A percentile compares a stretch with the other conserved stretches of the same genome.
These are phyloP conservation scores for Penicillium sp. DNA, from an alignment of 2,329 filamentous ascomycete species.

Conservation along the genomic window DNA sequence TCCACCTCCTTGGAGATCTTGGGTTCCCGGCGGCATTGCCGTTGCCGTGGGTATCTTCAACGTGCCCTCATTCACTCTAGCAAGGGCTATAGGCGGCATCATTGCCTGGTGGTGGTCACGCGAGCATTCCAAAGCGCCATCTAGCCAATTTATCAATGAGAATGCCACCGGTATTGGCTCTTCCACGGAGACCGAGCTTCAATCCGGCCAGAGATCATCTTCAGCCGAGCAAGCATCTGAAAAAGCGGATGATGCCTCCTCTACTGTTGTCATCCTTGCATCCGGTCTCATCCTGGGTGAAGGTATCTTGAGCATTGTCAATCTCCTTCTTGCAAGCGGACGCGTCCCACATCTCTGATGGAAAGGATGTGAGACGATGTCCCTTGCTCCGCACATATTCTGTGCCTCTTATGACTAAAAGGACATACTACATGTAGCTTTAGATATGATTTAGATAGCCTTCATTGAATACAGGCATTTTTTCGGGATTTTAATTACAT, in stretches of 20 bases:
- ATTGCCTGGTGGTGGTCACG: constrained; percentile 75
- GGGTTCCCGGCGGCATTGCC: constrained; percentile 79
- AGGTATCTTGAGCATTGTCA: constrained; percentile 87
- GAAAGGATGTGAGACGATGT: no score
- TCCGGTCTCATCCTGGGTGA: constrained; percentile 89
- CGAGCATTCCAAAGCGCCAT: constrained; percentile 29
- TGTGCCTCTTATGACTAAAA: not conserved
- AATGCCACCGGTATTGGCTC: not conserved
- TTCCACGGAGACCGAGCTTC: constrained; percentile 1
- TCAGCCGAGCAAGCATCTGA: constrained; percentile 44
- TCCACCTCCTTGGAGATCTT: constrained; percentile 63
- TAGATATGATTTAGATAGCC: not conserved
- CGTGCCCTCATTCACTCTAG: constrained; percentile 90
- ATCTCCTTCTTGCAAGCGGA: constrained; percentile 75
- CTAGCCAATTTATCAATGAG: not conserved
- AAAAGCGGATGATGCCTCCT: constrained; percentile 40
- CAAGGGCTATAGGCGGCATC: constrained; percentile 76
- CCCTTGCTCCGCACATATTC: not conserved
- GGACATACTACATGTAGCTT: not conserved
- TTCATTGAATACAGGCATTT: no score
- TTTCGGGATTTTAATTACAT: no score
- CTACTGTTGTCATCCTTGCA: constrained; percentile 84
- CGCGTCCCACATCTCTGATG: constrained; percentile 68
- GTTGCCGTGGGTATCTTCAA: constrained; percentile 99
- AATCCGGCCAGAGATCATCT: not conserved